Base-by-base conservation (phyloP, 2,329 filamentous ascomycete genomes). In the Penicillium sp. region DNA sequence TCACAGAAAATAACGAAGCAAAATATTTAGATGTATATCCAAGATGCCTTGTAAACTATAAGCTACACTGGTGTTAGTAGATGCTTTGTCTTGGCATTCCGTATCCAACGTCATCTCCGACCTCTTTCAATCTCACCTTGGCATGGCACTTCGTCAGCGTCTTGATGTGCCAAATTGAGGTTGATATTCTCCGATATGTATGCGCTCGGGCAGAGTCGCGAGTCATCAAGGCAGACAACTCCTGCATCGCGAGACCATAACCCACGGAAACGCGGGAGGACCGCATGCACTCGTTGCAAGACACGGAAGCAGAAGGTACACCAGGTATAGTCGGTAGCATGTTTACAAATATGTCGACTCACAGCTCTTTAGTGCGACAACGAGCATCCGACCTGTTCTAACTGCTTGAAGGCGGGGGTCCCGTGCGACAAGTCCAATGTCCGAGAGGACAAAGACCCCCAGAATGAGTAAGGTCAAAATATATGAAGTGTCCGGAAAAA, bases 251-350 rank as follows among this genome's bases (percentile, higher is more conserved):
- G 60, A 56, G 69, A 73, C 42, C 58, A 71, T 50, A 78, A 78
- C 56, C 74, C 74, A n/a, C 71, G 75, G 22, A 78, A 78, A 61
- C 72, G 77, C 50, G 75, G 73, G 17, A 69, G 77, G 33, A 78
- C 76, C 1, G 76, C 76, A 9, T 78, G 76, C 53, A 76, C 76
- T 38, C 72, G 76, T 57, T 78, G 76, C 67, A 78, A 78, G 61
- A 74, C 67, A 19, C 69, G 76, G 49, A 78, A 78, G 57, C 77
- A 78, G 59, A 78, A 73, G 65, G 76, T 77, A 35, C 61, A 67
- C 55, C 12, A 14, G 4, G 14, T 30, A 8, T 6, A 25, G 3
- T 8, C 19, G 3, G 9, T 16, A 7, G 4, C 2, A 35, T 12
- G 19, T n/a, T 7, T 10, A 8, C 7, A 37, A 16, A 17, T 14